A percentile compares a stretch with the other conserved stretches of the same genome.
Evolutionary conservation across 768 basidiomycete genomes (phyloP).

Genomic region (Fomitopsis pulvina): DNA sequence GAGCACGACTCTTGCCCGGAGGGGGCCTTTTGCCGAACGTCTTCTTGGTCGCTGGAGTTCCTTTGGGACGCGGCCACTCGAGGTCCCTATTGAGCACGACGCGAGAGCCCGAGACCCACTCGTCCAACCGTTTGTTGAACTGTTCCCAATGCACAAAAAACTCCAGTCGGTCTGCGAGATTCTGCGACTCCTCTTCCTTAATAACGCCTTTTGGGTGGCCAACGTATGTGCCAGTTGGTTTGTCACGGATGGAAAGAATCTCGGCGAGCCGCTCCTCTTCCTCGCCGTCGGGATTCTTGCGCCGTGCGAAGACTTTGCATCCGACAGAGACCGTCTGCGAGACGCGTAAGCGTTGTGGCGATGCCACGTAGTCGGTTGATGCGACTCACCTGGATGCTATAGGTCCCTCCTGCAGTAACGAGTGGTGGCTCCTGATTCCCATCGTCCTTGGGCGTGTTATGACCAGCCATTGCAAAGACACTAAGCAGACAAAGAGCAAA

Average conservation of each 20-base stretch:
- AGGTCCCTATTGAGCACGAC: conserved; percentile 80
- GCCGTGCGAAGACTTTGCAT: conserved; percentile 90
- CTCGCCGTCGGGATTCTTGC: conserved; percentile 67
- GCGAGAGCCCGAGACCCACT: conserved; percentile 89
- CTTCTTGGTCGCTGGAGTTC: conserved; percentile 40
- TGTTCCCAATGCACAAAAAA: conserved; percentile 99
- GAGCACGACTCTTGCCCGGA: conserved; percentile 52
- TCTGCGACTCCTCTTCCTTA: conserved; percentile 40
- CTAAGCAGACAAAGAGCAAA: conserved; percentile 1
- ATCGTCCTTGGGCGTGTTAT: conserved; percentile 29
- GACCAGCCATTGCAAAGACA: conserved; percentile 19
- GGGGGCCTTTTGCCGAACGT: conserved; percentile 58
- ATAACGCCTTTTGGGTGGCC: conserved; percentile 34
- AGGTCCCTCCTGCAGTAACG: conserved; percentile 69
- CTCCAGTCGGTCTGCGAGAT: conserved; percentile 77
- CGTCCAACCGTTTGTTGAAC: conserved; percentile 98
- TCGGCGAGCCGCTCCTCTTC: conserved; percentile 91
- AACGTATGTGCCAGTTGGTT: conserved; percentile 58
- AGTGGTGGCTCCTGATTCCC: conserved; percentile 45
- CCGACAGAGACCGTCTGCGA: conserved; percentile 81
- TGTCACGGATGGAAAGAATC: conserved; percentile 91
- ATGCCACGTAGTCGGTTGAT: conserved; percentile 12
- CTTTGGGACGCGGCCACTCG: conserved; percentile 93
- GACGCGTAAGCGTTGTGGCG: conserved; percentile 16
- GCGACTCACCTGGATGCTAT: conserved; percentile 61